Evolutionary conservation across 2,329 filamentous ascomycete species (phyloP), one percentile per base, ranked within the genome.

Genomic region (Coniochaeta sp.): DNA sequence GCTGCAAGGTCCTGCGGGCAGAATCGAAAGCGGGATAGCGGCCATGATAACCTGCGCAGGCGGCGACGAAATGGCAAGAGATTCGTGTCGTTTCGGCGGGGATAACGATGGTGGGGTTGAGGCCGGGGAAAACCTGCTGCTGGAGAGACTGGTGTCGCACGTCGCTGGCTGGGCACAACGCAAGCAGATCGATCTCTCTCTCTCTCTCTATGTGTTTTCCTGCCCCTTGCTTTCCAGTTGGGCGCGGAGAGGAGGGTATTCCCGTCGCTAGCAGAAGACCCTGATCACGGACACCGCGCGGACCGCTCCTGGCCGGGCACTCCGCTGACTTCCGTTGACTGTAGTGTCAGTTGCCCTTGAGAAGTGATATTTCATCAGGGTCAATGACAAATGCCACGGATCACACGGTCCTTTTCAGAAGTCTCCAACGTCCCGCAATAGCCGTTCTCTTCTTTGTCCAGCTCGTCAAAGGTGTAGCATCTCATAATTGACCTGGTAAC

Each of bases 181-280:
- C 6, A 14, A 26, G 38, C 22, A 24, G 38, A 38, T 38, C 20
- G 22, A 24, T 40, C 26, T 24, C 18, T 42, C 38, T 42, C 38
- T n/a, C n/a, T n/a, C n/a, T n/a, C 38, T 24, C 38, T 18, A 42
- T n/a, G n/a, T n/a, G n/a, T n/a, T n/a, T n/a, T n/a, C n/a, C n/a
- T n/a, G n/a, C n/a, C n/a, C n/a, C n/a, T n/a, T n/a, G n/a, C n/a
- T n/a, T n/a, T n/a, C n/a, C n/a, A n/a, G n/a, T n/a, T n/a, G n/a
- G n/a, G n/a, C n/a, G n/a, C n/a, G n/a, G n/a, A n/a, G n/a, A n/a
- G n/a, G n/a, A n/a, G n/a, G 38, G 38, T 42, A 26, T 42, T 42
- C 38, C 38, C 38, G 38, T 42, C 38, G 38, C 38, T 42, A 42
- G 20, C 22, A 38, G 38, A 42, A n/a, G 18, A 40, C 38, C 38